Percentiles rank a stretch among this genome's conserved stretches.
Conservation (phyloP, 2,329 filamentous ascomycete genomes). For the Thermochaetoides dissita region DNA sequence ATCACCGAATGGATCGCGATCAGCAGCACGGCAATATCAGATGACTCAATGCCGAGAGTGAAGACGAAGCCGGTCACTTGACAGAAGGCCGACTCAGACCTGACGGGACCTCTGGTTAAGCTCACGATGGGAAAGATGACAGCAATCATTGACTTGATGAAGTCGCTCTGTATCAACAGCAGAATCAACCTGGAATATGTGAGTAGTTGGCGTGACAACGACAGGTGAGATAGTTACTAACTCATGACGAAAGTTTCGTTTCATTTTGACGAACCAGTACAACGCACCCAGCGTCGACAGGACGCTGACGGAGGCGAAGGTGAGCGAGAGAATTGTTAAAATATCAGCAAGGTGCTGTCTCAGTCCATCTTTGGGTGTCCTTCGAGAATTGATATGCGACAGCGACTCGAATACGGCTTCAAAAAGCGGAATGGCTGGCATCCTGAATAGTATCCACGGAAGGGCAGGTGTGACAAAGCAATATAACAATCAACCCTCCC, state of each 20-base stretch:
- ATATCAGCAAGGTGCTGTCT: slow-evolving; percentile 2
- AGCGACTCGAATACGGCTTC: neutral
- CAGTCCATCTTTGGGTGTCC: neutral
- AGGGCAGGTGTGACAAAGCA: neutral
- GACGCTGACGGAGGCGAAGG: slow-evolving; percentile 38
- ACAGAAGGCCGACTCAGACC: slow-evolving; percentile 42
- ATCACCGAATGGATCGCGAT: slow-evolving; percentile 61
- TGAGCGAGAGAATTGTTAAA: slow-evolving; percentile 24
- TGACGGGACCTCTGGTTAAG: slow-evolving; percentile 36
- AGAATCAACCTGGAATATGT: slow-evolving; percentile 48
- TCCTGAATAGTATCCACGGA: slow-evolving; percentile 1
- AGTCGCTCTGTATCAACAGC: slow-evolving; percentile 57
- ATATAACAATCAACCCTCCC: neutral
- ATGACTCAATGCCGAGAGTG: slow-evolving; percentile 51
- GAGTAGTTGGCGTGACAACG: slow-evolving; percentile 8
- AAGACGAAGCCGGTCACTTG: slow-evolving; percentile 57
- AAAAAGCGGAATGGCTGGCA: neutral
- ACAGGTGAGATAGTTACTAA: slow-evolving; percentile 24
- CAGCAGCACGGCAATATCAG: slow-evolving; percentile 57
- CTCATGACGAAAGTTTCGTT: slow-evolving; percentile 60
- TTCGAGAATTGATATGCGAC: neutral
- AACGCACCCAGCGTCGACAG: slow-evolving; percentile 40
- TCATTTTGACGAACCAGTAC: slow-evolving; percentile 64
- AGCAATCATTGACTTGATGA: slow-evolving; percentile 56
- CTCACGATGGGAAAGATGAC: slow-evolving; percentile 49